These are phyloP conservation scores for Saccharum spontaneum DNA, from an alignment of 176 grass and related monocot species.

Conservation along the genomic window DNA sequence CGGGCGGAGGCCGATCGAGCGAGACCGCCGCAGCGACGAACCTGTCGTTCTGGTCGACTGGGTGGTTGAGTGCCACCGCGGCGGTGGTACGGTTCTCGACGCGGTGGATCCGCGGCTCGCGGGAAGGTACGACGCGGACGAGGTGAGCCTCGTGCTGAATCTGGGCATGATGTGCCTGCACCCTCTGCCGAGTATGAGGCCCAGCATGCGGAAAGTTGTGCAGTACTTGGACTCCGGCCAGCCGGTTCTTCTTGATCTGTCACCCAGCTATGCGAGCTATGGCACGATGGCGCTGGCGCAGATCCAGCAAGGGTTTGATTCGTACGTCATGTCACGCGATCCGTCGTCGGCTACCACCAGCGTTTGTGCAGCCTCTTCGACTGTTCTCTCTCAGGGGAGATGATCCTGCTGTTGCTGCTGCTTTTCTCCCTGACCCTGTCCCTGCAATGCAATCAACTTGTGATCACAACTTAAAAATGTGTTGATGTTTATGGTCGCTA, in stretches of 20 bases:
- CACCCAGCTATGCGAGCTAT: constrained; percentile 8
- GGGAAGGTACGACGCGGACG: neutral
- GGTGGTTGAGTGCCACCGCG: neutral
- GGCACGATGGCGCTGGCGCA: neutral
- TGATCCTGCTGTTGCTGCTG: neutral
- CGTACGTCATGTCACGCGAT: neutral
- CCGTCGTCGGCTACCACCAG: neutral
- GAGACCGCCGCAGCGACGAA: neutral
- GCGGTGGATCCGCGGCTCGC: neutral
- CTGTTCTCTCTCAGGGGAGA: constrained; percentile 20
- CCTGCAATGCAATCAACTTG: neutral
- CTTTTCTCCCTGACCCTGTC: neutral
- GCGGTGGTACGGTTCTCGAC: neutral
- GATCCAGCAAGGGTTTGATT: constrained; percentile 29
- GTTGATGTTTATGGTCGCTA: too few species aligned
- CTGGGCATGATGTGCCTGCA: constrained; percentile 15
- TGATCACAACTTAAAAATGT: too few species aligned
- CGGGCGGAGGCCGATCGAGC: constrained; percentile 31
- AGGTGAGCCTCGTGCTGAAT: neutral
- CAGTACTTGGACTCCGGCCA: constrained; percentile 24
- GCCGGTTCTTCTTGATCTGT: constrained; percentile 9
- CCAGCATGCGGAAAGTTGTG: constrained; percentile 29
- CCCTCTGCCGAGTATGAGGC: constrained; percentile 9
- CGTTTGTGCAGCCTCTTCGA: neutral
- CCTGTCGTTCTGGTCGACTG: neutral